phyloP scores from a whole-genome alignment of 106 monocot genomes.

The Dioscorea alata region DNA sequence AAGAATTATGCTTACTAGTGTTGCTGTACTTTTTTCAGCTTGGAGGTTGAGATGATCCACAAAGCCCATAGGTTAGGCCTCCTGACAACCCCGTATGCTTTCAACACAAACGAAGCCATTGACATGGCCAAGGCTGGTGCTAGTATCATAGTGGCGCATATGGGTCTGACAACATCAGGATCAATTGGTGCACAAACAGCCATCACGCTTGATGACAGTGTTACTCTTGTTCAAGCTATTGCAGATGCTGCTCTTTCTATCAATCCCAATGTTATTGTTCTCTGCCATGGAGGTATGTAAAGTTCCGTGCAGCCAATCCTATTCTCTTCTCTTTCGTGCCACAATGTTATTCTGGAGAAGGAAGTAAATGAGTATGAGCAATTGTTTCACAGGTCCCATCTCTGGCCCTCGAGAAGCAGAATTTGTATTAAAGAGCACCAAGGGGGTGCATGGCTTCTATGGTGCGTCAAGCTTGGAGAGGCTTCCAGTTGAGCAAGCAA shows the following conservation, averaged over 20 bases:
- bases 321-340: neutral
- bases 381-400: constrained; percentile 62
- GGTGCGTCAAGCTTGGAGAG: constrained; percentile 97
- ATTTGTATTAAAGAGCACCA: constrained; percentile 81
- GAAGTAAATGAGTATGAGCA: neutral
- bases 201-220: constrained; percentile 61
- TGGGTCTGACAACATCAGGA: constrained; percentile 87
- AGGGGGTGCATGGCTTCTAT: constrained; percentile 92
- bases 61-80: constrained; percentile 76
- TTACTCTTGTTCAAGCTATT: constrained; percentile 76
- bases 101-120: constrained; percentile 70
- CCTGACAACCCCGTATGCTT: constrained; percentile 90
- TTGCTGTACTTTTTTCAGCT: constrained; percentile 27
- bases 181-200: constrained; percentile 88
- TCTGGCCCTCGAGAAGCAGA: constrained; percentile 93
- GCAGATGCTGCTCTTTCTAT: constrained; percentile 73
- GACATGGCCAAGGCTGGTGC: constrained; percentile 88
- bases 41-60: constrained; percentile 96
- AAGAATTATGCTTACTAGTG: neutral
- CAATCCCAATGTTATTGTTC: constrained; percentile 74
- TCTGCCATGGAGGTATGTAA: constrained; percentile 87
- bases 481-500: constrained; percentile 86
- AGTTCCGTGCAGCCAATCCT: too few relatives aligned
- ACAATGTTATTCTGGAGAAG: neutral
- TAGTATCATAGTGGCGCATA: constrained; percentile 85